These are phyloP conservation scores for Asterophora parasitica DNA, from an alignment of 768 basidiomycete species.

Conservation along the genomic window DNA sequence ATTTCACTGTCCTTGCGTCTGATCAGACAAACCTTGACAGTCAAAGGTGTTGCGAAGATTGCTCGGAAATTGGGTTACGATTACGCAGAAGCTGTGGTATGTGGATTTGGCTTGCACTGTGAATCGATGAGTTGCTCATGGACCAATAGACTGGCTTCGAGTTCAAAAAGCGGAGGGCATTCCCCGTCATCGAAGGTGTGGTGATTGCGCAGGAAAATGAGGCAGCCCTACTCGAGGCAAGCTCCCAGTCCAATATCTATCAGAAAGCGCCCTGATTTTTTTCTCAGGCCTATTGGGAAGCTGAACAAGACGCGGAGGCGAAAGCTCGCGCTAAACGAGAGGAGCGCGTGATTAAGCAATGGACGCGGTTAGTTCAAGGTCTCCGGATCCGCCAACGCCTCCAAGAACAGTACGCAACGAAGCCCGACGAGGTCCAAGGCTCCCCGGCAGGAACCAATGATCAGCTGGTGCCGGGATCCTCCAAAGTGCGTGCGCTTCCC, in stretches of 20 bases:
- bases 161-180: conserved; percentile 88
- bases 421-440: conserved; percentile 18
- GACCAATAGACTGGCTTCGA: conserved; percentile 82
- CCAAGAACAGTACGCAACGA: conserved; percentile 66
- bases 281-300: conserved; percentile 78
- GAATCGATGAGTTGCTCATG: background rate
- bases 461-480: background rate
- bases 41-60: conserved; percentile 84
- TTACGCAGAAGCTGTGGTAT: conserved; percentile 92
- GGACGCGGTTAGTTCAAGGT: conserved; percentile 85
- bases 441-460: conserved; percentile 1
- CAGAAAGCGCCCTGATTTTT: conserved; percentile 4
- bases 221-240: conserved; percentile 66
- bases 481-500: conserved; percentile 3
- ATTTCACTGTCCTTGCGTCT: conserved; percentile 2
- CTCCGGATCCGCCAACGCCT: conserved; percentile 81
- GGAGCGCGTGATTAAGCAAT: conserved; percentile 80
- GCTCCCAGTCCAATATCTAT: conserved; percentile 14
- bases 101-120: conserved; percentile 27
- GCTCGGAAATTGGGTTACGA: conserved; percentile 84
- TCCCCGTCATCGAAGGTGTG: conserved; percentile 79
- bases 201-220: conserved; percentile 85
- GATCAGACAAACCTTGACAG: conserved; percentile 31
- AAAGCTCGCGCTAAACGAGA: conserved; percentile 71
- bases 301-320: conserved; percentile 72